phyloP scores from a whole-genome alignment of 768 basidiomycete species.

The Lactarius quietus region DNA sequence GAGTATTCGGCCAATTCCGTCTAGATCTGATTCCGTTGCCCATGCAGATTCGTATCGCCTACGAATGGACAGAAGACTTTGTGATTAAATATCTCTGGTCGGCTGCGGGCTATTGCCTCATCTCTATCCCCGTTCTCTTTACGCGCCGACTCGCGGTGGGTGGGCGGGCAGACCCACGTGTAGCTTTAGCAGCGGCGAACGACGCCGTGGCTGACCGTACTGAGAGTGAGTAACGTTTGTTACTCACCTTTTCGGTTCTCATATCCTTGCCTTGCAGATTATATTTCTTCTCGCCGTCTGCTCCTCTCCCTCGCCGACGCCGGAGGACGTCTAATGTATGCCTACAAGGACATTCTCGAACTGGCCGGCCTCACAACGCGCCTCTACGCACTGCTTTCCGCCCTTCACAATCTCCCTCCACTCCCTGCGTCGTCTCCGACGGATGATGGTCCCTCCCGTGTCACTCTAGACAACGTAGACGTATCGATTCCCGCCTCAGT shows the following conservation, averaged over 20 bases:
- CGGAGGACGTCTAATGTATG: constrained; percentile 93
- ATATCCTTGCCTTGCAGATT: constrained; percentile 44
- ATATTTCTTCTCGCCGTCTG: constrained; percentile 90
- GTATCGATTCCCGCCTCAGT: constrained; percentile 50
- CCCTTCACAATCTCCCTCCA: constrained; percentile 68
- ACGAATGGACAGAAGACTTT: constrained; percentile 95
- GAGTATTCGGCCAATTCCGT: neutral
- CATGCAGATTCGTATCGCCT: constrained; percentile 76
- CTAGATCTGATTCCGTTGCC: neutral
- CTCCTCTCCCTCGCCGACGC: constrained; percentile 95
- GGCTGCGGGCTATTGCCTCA: constrained; percentile 85
- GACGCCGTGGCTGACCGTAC: constrained; percentile 47
- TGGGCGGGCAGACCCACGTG: constrained; percentile 24
- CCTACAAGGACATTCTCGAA: constrained; percentile 92
- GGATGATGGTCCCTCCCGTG: constrained; percentile 37
- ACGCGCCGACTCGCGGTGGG: constrained; percentile 45
- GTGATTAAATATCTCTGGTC: constrained; percentile 97
- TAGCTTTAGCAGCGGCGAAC: constrained; percentile 24
- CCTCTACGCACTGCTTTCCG: constrained; percentile 83
- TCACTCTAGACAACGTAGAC: constrained; percentile 66
- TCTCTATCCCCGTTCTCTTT: constrained; percentile 85
- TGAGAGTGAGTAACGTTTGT: constrained; percentile 38
- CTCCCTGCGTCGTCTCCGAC: constrained; percentile 40
- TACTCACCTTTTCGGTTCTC: neutral
- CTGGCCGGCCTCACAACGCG: constrained; percentile 92